Base-by-base conservation (phyloP, 2,329 filamentous ascomycete genomes). In the Sporothrix variecibatus region DNA sequence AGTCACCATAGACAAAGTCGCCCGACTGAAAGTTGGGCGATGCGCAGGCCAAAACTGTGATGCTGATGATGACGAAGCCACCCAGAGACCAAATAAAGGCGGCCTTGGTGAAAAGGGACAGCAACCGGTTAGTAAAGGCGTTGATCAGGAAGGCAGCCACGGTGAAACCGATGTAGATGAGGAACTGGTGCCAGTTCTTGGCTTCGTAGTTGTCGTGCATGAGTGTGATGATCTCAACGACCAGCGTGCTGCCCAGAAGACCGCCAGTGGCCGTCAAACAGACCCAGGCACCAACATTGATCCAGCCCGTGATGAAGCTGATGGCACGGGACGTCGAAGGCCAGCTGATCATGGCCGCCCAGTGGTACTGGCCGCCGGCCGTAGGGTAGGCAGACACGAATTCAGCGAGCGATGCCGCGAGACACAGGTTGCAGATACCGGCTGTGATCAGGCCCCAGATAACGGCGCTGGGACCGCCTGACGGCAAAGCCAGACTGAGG, bases 291-390 rank as follows among this genome's bases (percentile, higher is more conserved):
- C 89, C 89, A 51, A 90, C 87, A 78, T 91, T 92, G 80, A 91
- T 92, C 91, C 91, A 94, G 38, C 92, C 92, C 0, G 91, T 93
- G 65, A 90, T 87, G 84, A 91, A 94, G 65, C 90, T 91, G 12
- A 93, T 86, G 40, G 89, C 83, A 0, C 89, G 88, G 23, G 88
- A 87, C 85, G 86, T 91, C 73, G 82, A 82, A 74, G 86, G 85
- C 85, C 89, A 91, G 43, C 87, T 86, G 76, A 93, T 83, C 70
- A 89, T 83, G 72, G 91, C 90, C 2, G 91, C 92, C 92, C 91
- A 93, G 79, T 93, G 90, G 77, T 94, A 93, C 81, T 91, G 87
- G 17, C 88, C 90, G 76, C 87, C 88, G 2, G 88, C 87, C 1
- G 85, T 87, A 0, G 85, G 85, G 74, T 90, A 93, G 0, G 90